Percentiles rank a stretch among this genome's conserved stretches.
Evolutionary conservation across 1,284 basidiomycete genomes (phyloP).

Genomic region (Rhodotorula mucilaginosa): DNA sequence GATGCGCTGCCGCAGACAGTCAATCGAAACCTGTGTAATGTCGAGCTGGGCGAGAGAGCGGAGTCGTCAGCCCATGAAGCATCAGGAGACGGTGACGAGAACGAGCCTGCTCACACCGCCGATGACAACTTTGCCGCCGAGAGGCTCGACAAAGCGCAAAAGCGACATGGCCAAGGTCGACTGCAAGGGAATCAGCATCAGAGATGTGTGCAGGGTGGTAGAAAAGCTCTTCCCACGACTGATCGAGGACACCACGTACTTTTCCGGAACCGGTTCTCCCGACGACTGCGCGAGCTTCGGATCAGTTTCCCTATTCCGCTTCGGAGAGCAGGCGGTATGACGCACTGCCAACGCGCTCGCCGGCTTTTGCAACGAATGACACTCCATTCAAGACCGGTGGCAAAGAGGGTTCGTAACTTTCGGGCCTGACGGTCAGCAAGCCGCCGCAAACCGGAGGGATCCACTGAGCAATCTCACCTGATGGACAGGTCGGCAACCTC

Average conservation of each 20-base stretch:
- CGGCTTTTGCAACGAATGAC: constrained; percentile 67
- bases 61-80: too few species aligned
- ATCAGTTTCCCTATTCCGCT: not conserved
- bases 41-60: constrained; percentile 57
- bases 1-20: constrained; percentile 35
- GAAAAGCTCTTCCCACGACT: not conserved
- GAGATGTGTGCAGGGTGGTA: not conserved
- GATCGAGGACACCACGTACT: not conserved
- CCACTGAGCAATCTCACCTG: constrained; percentile 55
- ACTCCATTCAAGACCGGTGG: constrained; percentile 75
- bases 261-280: constrained; percentile 52
- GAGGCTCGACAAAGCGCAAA: constrained; percentile 81
- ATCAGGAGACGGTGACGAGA: not conserved
- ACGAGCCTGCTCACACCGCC: constrained; percentile 56
- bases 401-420: constrained; percentile 67
- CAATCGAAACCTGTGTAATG: constrained; percentile 56
- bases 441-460: not conserved
- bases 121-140: constrained; percentile 70
- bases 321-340: not conserved
- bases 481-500: constrained; percentile 69
- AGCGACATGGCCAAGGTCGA: constrained; percentile 75
- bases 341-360: constrained; percentile 65
- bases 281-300: constrained; percentile 47
- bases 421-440: not conserved
- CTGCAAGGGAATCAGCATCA: constrained; percentile 48